Conservation (phyloP, 75 land plant genomes). For the Pinus taeda region DNA sequence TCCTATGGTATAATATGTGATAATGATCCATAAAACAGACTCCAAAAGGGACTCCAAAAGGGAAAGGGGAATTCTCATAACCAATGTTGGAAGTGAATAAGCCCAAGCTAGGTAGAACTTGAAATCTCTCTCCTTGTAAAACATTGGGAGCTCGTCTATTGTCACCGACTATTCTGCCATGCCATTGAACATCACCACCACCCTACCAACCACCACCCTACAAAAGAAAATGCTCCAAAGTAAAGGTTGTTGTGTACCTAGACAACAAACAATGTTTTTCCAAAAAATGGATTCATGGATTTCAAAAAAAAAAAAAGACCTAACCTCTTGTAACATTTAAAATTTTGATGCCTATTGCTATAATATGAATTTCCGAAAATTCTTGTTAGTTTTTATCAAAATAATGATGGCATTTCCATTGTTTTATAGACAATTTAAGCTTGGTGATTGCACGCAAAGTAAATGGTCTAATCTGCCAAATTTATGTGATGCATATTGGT, state of each 20-base stretch:
- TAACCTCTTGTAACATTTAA: too few relatives aligned
- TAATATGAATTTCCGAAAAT: too few relatives aligned
- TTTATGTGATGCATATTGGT: slow-evolving; percentile 48
- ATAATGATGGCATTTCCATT: too few relatives aligned
- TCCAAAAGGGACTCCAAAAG: slow-evolving; percentile 58
- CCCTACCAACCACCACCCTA: too few relatives aligned
- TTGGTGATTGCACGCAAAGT: too few relatives aligned
- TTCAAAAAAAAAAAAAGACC: too few relatives aligned
- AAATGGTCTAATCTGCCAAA: slow-evolving; percentile 41
- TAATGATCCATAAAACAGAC: slow-evolving; percentile 48
- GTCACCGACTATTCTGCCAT: slow-evolving; percentile 72
- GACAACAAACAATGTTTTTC: too few relatives aligned
- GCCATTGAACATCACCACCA: slow-evolving; percentile 62
- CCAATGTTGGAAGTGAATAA: slow-evolving; percentile 59
- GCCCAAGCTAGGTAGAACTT: slow-evolving; percentile 82
- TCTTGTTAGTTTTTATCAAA: too few relatives aligned
- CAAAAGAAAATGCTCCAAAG: slow-evolving; percentile 76
- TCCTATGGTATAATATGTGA: slow-evolving; percentile 73
- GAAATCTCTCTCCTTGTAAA: slow-evolving; percentile 82
- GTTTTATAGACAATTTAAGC: too few relatives aligned
- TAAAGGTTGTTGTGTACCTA: too few relatives aligned
- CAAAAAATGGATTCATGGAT: too few relatives aligned
- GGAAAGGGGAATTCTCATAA: slow-evolving; percentile 63
- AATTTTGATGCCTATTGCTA: too few relatives aligned
- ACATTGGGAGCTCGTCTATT: slow-evolving; percentile 67